phyloP scores from a whole-genome alignment of 306 rosid species.

The Mucuna pruriens region DNA sequence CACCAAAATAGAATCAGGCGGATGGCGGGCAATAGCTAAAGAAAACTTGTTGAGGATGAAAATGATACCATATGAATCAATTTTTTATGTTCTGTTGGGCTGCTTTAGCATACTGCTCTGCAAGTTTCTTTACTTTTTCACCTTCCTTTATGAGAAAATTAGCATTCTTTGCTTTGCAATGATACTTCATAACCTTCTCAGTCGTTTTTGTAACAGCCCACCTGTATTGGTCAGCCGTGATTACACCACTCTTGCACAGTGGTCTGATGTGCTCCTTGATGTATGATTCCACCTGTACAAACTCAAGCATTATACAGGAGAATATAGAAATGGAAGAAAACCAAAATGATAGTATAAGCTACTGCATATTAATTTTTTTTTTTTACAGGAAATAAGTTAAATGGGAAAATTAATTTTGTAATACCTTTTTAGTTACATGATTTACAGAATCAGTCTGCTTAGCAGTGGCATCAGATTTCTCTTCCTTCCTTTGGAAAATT shows the following conservation, averaged over 20 bases:
- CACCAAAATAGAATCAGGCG: constrained; percentile 4
- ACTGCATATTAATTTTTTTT: too few species aligned
- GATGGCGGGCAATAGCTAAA: not conserved
- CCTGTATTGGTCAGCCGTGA: constrained; percentile 87
- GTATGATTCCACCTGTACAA: constrained; percentile 84
- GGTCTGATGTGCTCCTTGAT: constrained; percentile 95
- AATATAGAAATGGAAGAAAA: not conserved
- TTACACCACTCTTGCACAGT: constrained; percentile 91
- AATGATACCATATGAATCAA: constrained; percentile 39
- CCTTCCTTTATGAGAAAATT: constrained; percentile 96
- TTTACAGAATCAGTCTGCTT: constrained; percentile 56
- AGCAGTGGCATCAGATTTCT: constrained; percentile 44
- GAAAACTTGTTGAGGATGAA: constrained; percentile 20
- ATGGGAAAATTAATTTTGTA: constrained; percentile 25
- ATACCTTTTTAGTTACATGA: constrained; percentile 72
- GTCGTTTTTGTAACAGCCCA: constrained; percentile 92
- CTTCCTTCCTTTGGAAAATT: constrained; percentile 45
- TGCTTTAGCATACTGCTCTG: constrained; percentile 87
- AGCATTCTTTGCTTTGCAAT: constrained; percentile 82
- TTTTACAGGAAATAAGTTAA: too few species aligned
- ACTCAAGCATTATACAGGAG: constrained; percentile 28
- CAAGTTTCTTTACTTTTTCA: constrained; percentile 97
- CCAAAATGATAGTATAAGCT: not conserved
- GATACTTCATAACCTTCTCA: constrained; percentile 93
- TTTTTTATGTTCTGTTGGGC: constrained; percentile 66